Conservation (phyloP, 2,329 filamentous ascomycete genomes). For the Chaetomiaceae sp. region DNA sequence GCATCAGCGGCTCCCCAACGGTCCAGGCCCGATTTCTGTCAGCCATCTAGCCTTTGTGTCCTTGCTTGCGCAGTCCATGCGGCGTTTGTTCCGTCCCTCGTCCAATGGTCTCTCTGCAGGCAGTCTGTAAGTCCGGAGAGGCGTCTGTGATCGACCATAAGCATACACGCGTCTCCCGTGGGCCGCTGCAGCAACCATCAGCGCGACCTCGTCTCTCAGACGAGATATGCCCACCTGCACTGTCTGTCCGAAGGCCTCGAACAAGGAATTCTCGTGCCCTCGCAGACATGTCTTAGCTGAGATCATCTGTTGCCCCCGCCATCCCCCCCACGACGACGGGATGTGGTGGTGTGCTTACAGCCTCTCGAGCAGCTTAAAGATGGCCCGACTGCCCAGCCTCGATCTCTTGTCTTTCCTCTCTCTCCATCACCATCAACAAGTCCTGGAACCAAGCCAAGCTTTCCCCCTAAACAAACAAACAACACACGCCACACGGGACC, state of each 20-base stretch:
- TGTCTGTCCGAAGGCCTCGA: constrained; percentile 1
- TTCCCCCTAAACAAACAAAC: not conserved
- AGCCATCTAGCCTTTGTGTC: constrained; percentile 1
- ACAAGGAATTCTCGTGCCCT: not conserved
- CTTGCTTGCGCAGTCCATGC: constrained; percentile 5
- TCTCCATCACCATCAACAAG: not conserved
- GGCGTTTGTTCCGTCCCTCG: not conserved
- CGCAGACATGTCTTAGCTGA: constrained; percentile 4
- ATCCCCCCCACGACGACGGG: constrained; percentile 2
- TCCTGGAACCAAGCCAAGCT: not conserved
- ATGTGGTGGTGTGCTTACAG: not conserved
- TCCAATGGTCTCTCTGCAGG: constrained; percentile 6
- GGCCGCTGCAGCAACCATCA: not conserved
- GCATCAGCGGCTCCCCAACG: constrained; percentile 5
- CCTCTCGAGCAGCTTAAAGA: not conserved
- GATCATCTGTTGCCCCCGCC: not conserved
- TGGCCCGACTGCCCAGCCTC: not conserved
- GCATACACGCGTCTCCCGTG: constrained; percentile 7
- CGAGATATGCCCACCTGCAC: constrained; percentile 5
- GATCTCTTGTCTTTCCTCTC: not conserved
- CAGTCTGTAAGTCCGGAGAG: constrained; percentile 5
- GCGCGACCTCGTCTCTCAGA: not conserved
- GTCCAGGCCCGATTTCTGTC: constrained; percentile 6
- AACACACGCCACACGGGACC: too few species aligned
- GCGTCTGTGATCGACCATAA: constrained; percentile 12